A percentile compares a stretch with the other conserved stretches of the same genome.
Conservation (phyloP, 257 asterid species). For the Ajuga chamaepitys region DNA sequence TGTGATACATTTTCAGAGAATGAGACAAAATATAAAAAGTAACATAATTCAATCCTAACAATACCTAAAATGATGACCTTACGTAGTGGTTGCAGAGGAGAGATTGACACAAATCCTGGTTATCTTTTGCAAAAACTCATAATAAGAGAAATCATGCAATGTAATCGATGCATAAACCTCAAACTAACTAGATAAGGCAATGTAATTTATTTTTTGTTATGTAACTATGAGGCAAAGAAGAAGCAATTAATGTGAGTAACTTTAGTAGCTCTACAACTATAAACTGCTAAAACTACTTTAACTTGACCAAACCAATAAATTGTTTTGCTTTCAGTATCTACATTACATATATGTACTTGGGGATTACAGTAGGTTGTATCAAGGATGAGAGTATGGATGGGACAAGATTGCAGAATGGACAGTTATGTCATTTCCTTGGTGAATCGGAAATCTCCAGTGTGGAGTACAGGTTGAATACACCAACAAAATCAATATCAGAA, state of each 20-base stretch:
- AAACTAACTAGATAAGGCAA: not conserved
- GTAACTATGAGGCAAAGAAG: constrained; percentile 46
- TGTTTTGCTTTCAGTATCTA: not conserved
- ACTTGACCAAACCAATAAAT: not conserved
- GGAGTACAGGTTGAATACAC: constrained; percentile 63
- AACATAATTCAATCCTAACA: not conserved
- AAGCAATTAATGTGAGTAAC: too few species aligned
- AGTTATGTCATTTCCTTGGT: constrained; percentile 60
- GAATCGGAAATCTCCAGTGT: constrained; percentile 92
- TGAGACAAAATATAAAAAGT: not conserved
- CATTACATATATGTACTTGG: constrained; percentile 38
- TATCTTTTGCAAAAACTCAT: not conserved
- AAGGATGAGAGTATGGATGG: constrained; percentile 73
- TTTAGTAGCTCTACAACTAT: too few species aligned
- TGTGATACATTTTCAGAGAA: not conserved
- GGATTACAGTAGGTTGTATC: constrained; percentile 94
- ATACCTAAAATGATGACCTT: not conserved
- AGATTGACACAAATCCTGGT: not conserved
- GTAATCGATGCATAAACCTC: not conserved
- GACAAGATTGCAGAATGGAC: constrained; percentile 40
- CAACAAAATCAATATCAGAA: constrained; percentile 7
- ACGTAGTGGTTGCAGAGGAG: not conserved
- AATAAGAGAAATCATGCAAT: not conserved
- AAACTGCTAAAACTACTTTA: not conserved
- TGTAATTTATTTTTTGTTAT: too few species aligned